phyloP scores from a whole-genome alignment of 192 early-diverging fungal genomes.

The Umbelopsis sp. region DNA sequence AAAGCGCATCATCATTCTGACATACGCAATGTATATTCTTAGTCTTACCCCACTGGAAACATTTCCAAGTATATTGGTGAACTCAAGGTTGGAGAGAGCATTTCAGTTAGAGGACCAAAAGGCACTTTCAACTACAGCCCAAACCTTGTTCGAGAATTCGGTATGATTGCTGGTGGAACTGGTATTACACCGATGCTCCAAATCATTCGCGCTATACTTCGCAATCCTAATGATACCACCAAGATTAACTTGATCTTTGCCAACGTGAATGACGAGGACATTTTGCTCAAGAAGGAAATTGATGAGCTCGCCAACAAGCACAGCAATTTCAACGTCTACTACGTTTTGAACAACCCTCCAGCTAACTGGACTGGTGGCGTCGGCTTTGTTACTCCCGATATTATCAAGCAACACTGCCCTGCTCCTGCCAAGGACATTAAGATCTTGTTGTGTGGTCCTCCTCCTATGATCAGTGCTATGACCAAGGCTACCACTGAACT shows the following conservation, averaged over 20 bases:
- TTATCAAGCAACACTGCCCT: slow-evolving; percentile 75
- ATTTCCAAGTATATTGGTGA: slow-evolving; percentile 74
- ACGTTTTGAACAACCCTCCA: slow-evolving; percentile 84
- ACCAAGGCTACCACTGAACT: slow-evolving; percentile 64
- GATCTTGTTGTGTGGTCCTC: slow-evolving; percentile 89
- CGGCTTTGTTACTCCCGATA: slow-evolving; percentile 86
- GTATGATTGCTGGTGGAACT: slow-evolving; percentile 96
- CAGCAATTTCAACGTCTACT: slow-evolving; percentile 78
- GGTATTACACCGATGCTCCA: slow-evolving; percentile 97
- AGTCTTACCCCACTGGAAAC: slow-evolving; percentile 82
- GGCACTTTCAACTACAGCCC: slow-evolving; percentile 86
- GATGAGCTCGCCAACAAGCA: slow-evolving; percentile 72
- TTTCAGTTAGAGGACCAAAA: slow-evolving; percentile 86
- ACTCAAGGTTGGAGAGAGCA: slow-evolving; percentile 71
- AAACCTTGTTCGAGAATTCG: slow-evolving; percentile 75
- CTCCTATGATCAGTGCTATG: slow-evolving; percentile 89
- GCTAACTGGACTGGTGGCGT: slow-evolving; percentile 78
- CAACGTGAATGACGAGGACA: slow-evolving; percentile 89
- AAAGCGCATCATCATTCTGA: neutral
- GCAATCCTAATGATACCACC: slow-evolving; percentile 88
- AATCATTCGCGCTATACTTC: slow-evolving; percentile 82
- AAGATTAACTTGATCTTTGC: slow-evolving; percentile 87
- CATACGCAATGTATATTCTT: neutral
- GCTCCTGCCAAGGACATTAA: slow-evolving; percentile 78
- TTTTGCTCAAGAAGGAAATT: slow-evolving; percentile 82